These are phyloP conservation scores for Plectosphaerella sp. DNA, from an alignment of 2,329 filamentous ascomycete genomes.

Conservation along the genomic window DNA sequence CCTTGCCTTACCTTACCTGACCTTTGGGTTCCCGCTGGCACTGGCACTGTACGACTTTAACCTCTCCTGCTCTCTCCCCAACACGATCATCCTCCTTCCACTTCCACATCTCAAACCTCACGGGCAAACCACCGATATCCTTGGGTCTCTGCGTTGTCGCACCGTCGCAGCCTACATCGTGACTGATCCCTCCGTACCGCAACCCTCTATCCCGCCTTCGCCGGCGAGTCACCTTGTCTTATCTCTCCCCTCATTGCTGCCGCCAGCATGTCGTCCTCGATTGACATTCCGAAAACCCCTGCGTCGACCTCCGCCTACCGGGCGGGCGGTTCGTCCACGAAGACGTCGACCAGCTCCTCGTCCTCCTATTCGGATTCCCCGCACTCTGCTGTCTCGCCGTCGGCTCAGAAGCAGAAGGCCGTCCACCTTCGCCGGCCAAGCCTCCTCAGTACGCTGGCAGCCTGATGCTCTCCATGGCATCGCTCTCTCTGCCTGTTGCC, in stretches of 20 bases:
- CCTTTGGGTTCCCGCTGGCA: conserved; percentile 1
- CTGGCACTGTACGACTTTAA: conserved; percentile 4
- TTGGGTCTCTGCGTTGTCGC: background rate
- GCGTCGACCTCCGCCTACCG: conserved; percentile 26
- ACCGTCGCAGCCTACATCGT: background rate
- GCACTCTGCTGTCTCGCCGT: conserved; percentile 39
- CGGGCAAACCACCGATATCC: too few relatives aligned
- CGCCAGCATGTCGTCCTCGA: conserved; percentile 60
- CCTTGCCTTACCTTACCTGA: background rate
- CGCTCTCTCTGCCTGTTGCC: background rate
- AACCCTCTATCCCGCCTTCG: background rate
- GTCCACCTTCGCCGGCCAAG: conserved; percentile 55
- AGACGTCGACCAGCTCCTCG: conserved; percentile 43
- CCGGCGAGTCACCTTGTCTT: background rate
- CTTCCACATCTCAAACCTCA: background rate
- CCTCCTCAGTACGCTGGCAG: conserved; percentile 47
- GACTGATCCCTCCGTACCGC: background rate
- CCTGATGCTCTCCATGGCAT: background rate
- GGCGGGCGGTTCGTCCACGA: conserved; percentile 28
- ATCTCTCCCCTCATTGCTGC: background rate
- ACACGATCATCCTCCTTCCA: background rate
- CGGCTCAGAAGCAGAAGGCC: conserved; percentile 34
- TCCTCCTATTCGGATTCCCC: conserved; percentile 55
- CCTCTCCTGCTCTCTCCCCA: background rate
- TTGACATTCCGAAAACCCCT: conserved; percentile 56